Evolutionary conservation across 2,329 filamentous ascomycete species (phyloP).

Genomic region (Colletotrichum agaves): DNA sequence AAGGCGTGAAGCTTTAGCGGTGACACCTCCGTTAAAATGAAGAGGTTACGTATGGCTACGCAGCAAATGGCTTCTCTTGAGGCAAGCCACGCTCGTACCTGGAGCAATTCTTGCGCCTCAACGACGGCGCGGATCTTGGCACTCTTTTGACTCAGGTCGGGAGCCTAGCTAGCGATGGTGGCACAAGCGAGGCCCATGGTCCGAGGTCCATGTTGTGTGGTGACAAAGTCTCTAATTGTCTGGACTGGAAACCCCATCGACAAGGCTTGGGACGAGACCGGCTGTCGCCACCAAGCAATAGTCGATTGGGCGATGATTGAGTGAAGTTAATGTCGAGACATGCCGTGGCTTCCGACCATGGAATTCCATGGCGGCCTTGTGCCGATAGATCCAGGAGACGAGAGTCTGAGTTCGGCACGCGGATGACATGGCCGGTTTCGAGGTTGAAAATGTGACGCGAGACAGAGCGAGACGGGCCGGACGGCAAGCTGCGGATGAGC

Average conservation of each 20-base stretch:
- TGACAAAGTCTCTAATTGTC: slow-evolving; percentile 6
- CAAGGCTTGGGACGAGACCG: slow-evolving; percentile 9
- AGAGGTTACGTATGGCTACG: background rate
- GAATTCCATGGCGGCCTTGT: background rate
- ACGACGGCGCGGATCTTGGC: slow-evolving; percentile 9
- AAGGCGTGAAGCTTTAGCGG: slow-evolving; percentile 17
- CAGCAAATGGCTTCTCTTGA: background rate
- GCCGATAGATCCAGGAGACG: background rate
- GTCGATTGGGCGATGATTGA: background rate
- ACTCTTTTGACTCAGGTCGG: slow-evolving; percentile 8
- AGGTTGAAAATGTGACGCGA: slow-evolving; percentile 2
- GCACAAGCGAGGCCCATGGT: slow-evolving; percentile 8
- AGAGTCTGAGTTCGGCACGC: background rate
- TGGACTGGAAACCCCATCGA: background rate
- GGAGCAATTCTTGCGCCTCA: background rate
- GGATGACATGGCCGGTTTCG: slow-evolving; percentile 1
- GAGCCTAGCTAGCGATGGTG: slow-evolving; percentile 22
- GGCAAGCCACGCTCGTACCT: slow-evolving; percentile 15
- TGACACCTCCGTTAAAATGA: slow-evolving; percentile 5
- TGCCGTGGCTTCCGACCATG: background rate
- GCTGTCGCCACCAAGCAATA: background rate
- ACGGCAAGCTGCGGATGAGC: slow-evolving; percentile 1
- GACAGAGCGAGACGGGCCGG: slow-evolving; percentile 3
- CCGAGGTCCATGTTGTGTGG: background rate
- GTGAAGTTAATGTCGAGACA: background rate